Evolutionary conservation across 768 basidiomycete genomes (phyloP).

Genomic region (Naganishia onofrii): DNA sequence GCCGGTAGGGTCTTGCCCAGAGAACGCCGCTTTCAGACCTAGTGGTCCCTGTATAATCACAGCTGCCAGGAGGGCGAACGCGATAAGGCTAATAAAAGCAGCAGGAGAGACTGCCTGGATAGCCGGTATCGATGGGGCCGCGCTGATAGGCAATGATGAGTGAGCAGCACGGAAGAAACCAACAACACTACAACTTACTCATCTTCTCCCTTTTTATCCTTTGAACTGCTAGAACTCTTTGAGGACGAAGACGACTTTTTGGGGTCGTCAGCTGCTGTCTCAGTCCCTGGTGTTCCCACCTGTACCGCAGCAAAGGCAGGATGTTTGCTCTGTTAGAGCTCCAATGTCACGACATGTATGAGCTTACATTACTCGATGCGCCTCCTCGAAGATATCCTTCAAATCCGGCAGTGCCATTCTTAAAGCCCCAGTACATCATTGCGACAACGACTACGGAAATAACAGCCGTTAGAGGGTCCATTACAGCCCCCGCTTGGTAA

Average conservation of each 20-base stretch:
- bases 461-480: conserved; percentile 23
- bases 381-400: neutral
- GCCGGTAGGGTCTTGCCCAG: neutral
- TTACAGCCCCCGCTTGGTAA: conserved; percentile 19
- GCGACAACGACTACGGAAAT: conserved; percentile 23
- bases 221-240: conserved; percentile 10
- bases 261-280: neutral
- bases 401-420: neutral
- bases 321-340: no score
- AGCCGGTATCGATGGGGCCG: neutral
- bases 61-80: conserved; percentile 21
- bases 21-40: conserved; percentile 22
- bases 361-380: conserved; percentile 2
- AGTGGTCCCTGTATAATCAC: conserved; percentile 30
- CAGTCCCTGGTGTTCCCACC: neutral
- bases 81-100: conserved; percentile 25
- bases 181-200: neutral
- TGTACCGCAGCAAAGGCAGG: no score
- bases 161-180: neutral
- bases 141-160: neutral
- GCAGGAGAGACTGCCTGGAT: conserved; percentile 26
- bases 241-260: conserved; percentile 17
- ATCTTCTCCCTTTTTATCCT: conserved; percentile 11
- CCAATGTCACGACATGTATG: no score
- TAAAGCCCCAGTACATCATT: conserved; percentile 28